Conservation (phyloP, 1,139 yeast genomes). For the Suhomyces wounanorum region DNA sequence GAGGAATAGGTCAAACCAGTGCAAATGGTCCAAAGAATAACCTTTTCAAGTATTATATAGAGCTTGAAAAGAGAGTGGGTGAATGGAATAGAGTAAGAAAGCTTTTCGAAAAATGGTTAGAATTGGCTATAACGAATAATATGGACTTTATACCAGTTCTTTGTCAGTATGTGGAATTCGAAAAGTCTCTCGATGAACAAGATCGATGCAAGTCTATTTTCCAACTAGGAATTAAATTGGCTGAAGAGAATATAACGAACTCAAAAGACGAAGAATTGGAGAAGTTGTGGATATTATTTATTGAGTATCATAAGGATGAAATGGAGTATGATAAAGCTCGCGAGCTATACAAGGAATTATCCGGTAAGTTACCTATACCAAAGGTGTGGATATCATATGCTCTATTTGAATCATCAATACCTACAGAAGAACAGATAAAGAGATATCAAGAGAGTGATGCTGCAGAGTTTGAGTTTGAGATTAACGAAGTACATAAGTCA, state of each 20-base stretch:
- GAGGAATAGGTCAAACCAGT: constrained; percentile 59
- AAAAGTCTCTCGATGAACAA: constrained; percentile 66
- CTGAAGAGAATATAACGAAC: constrained; percentile 11
- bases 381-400: constrained; percentile 70
- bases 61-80: constrained; percentile 54
- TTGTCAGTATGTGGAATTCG: constrained; percentile 65
- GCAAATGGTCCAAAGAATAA: constrained; percentile 54
- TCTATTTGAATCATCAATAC: constrained; percentile 68
- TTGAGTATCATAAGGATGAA: constrained; percentile 63
- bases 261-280: constrained; percentile 11
- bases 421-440: constrained; percentile 53
- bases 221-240: constrained; percentile 46
- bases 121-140: constrained; percentile 45
- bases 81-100: constrained; percentile 80
- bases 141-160: constrained; percentile 20
- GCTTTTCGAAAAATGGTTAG: constrained; percentile 69
- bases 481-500: constrained; percentile 52
- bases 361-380: constrained; percentile 37
- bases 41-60: constrained; percentile 65
- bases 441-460: constrained; percentile 41
- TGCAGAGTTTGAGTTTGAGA: constrained; percentile 52
- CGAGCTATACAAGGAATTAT: constrained; percentile 45
- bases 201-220: constrained; percentile 66
- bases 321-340: constrained; percentile 61
- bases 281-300: constrained; percentile 49